Evolutionary conservation across 352 stramenopile genomes (phyloP).

Genomic region (Pythium insidiosum): DNA sequence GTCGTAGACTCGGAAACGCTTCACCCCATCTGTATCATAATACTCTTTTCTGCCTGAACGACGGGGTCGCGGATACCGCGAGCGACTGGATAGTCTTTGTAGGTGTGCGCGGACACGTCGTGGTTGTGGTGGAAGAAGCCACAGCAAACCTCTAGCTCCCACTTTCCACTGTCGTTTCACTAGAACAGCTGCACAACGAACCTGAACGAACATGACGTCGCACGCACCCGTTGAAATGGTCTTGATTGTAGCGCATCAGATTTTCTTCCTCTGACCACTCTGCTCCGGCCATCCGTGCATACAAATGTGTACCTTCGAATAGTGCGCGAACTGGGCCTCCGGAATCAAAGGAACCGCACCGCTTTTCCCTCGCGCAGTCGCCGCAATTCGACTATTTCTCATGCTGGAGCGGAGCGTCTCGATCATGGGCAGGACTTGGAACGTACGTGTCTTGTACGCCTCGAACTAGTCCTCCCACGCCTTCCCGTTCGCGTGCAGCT

Average conservation of each 20-base stretch:
- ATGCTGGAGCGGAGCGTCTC: too few species aligned
- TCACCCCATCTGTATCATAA: background rate
- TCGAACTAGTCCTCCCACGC: too few species aligned
- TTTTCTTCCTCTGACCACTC: background rate
- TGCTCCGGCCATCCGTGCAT: background rate
- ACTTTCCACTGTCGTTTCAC: background rate
- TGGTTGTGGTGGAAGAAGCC: background rate
- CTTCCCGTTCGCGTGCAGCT: too few species aligned
- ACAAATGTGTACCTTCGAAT: too few species aligned
- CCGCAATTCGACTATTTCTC: too few species aligned
- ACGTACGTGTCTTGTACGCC: too few species aligned
- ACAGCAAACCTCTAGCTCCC: background rate
- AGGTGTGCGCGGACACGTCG: background rate
- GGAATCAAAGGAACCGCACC: too few species aligned
- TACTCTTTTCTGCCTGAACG: background rate
- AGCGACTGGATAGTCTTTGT: background rate
- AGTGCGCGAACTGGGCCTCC: too few species aligned
- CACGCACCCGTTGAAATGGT: background rate
- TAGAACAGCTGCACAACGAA: background rate
- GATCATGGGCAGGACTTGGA: too few species aligned
- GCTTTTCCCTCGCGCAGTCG: too few species aligned
- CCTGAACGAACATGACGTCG: background rate
- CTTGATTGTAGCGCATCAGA: background rate
- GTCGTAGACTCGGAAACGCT: background rate
- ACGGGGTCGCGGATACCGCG: background rate